Evolutionary conservation across 1,284 basidiomycete species (phyloP).

Genomic region (Ustilago nuda): DNA sequence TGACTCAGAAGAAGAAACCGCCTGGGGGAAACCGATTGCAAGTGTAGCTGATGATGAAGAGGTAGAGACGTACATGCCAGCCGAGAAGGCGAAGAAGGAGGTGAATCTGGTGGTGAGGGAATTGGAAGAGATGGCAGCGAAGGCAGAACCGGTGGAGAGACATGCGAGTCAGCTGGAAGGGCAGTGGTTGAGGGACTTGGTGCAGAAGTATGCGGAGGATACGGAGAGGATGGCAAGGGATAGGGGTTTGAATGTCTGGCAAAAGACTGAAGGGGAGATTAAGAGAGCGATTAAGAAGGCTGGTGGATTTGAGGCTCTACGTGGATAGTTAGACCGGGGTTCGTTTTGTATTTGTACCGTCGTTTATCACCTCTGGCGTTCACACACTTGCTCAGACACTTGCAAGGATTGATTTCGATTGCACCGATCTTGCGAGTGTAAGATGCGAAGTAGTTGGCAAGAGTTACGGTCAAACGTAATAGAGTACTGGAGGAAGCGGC

Average conservation of each 20-base stretch:
- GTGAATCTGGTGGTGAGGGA: conserved; percentile 9
- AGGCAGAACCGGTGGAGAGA: conserved; percentile 72
- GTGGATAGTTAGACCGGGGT: background rate
- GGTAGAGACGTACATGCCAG: conserved; percentile 30
- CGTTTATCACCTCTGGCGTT: background rate
- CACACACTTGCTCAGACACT: background rate
- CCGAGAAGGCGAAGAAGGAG: background rate
- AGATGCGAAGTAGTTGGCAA: too few relatives aligned
- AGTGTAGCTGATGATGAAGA: conserved; percentile 30
- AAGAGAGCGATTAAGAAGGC: conserved; percentile 69
- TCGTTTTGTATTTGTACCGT: conserved; percentile 1
- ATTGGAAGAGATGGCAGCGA: conserved; percentile 25
- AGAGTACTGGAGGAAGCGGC: too few relatives aligned
- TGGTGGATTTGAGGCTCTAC: conserved; percentile 44
- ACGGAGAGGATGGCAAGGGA: conserved; percentile 83
- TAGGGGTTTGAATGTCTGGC: conserved; percentile 81
- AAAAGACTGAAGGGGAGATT: conserved; percentile 87
- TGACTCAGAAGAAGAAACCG: conserved; percentile 70
- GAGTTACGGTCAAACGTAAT: too few relatives aligned
- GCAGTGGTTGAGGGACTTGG: conserved; percentile 77
- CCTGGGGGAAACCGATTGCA: conserved; percentile 66
- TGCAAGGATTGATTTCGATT: background rate
- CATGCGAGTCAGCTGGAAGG: conserved; percentile 79
- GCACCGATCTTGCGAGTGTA: too few relatives aligned
- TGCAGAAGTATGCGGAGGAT: conserved; percentile 80